Percentiles rank a stretch among this genome's conserved stretches.
Evolutionary conservation across 306 rosid genomes (phyloP).

Genomic region (Delonix regia): DNA sequence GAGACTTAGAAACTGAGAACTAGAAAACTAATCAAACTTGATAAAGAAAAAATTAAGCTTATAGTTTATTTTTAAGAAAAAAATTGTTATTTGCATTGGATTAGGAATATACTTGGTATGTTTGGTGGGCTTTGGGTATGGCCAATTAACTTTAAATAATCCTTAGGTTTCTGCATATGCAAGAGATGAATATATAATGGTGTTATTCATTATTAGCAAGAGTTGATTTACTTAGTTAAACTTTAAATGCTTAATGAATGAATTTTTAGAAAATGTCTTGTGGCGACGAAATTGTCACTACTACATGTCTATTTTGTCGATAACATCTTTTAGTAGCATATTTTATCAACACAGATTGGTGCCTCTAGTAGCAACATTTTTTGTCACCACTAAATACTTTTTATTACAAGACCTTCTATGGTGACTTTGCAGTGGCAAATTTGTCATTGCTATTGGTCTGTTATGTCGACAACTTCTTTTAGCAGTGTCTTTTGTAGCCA

Average conservation of each 20-base stretch:
- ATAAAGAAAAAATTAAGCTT: neutral
- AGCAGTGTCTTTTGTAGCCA: too few species aligned
- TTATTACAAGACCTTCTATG: too few species aligned
- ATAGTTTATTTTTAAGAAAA: neutral
- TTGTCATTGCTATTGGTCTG: too few species aligned
- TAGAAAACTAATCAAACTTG: neutral
- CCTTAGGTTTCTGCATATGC: conserved; percentile 5
- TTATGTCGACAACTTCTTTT: too few species aligned
- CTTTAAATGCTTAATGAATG: conserved; percentile 3
- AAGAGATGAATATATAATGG: conserved; percentile 28
- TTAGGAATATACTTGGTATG: neutral
- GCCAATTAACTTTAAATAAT: conserved; percentile 3
- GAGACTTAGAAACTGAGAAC: neutral
- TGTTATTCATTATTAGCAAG: conserved; percentile 25
- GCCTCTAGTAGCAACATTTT: too few species aligned
- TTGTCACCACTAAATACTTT: too few species aligned
- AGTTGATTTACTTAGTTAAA: conserved; percentile 11
- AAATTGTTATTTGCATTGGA: neutral
- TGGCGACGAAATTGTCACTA: too few species aligned
- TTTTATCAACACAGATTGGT: too few species aligned
- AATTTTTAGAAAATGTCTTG: conserved; percentile 12
- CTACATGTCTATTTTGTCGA: too few species aligned
- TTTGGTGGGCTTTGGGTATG: neutral
- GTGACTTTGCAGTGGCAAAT: too few species aligned
- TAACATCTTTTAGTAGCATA: too few species aligned